Percentiles rank a stretch among this genome's conserved stretches.
phyloP scores from a whole-genome alignment of 371 early-diverging fungal species.

The Mucor ambiguus region DNA sequence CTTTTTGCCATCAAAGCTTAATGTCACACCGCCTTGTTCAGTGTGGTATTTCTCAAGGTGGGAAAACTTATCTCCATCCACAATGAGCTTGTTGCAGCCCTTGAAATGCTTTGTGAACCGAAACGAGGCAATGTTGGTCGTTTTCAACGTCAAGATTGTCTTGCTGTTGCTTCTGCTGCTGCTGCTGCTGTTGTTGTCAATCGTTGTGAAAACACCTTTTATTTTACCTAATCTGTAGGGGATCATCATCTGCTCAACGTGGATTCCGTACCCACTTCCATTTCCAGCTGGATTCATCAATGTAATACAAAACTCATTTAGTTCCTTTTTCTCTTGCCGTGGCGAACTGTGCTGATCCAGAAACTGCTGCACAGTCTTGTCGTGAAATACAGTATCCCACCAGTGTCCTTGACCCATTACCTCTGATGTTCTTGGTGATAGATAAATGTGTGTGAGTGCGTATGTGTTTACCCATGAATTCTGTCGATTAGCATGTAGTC shows the following conservation, averaged over 20 bases:
- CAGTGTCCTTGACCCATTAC: constrained; percentile 64
- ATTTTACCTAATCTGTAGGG: constrained; percentile 47
- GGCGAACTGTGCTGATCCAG: constrained; percentile 22
- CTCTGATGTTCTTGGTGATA: constrained; percentile 68
- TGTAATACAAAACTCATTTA: constrained; percentile 54
- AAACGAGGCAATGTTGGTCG: constrained; percentile 21
- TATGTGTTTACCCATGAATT: too few relatives aligned
- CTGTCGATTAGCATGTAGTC: neutral
- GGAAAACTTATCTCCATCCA: constrained; percentile 21
- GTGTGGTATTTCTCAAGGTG: constrained; percentile 7
- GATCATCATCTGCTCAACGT: constrained; percentile 62
- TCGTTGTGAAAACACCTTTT: constrained; percentile 5
- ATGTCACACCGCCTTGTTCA: neutral
- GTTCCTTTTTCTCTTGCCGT: constrained; percentile 15
- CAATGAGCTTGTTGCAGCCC: constrained; percentile 6
- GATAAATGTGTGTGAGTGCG: too few relatives aligned
- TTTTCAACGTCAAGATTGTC: constrained; percentile 6
- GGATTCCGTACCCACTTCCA: constrained; percentile 64
- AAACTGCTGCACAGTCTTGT: constrained; percentile 49
- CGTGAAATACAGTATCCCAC: constrained; percentile 61
- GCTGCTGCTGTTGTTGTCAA: neutral
- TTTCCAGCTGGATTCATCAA: constrained; percentile 66
- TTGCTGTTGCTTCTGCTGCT: neutral
- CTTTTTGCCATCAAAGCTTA: constrained; percentile 10
- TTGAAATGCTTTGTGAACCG: constrained; percentile 6